Base-by-base conservation (phyloP, 345 rosid genomes). In the Rhizophora mangle region DNA sequence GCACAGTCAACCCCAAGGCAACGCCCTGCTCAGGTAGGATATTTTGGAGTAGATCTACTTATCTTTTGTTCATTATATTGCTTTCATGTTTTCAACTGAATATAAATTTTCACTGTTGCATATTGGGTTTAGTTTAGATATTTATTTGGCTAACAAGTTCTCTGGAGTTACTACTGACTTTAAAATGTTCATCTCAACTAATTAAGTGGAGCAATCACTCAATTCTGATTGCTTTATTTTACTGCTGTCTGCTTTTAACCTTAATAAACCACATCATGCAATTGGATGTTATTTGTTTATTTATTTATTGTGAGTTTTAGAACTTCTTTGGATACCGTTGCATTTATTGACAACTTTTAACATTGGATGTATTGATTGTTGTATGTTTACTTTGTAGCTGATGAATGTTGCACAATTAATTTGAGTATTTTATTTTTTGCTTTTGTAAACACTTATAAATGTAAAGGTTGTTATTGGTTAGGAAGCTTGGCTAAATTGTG, bases 21-120 rank as follows among this genome's bases (percentile, higher is more conserved):
- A 55, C 85, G 80, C 15, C 69, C 89, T 67, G 57, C 74, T 27
- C 85, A 82, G 85, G 90, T 85, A 73, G 10, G 27, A 18, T n/a
- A 21, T 18, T 21, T 30, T 29, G 22, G 37, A n/a, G 9, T 61
- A 6, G 6, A 4, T 26, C 6, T 26, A 22, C 11, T 36, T 49
- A 11, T 58, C 31, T 18, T 15, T 18, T 29, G 21, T 29, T 24
- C 22, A 43, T 54, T 39, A 39, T 39, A 10, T 2, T 39, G 46
- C 3, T 9, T 39, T 39, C 15, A 0, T 9, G 46, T 10, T 39
- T 39, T 39, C 46, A 39, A 2, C 15, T 39, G 46, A 37, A 37
- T 39, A 11, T 39, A 39, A 39, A 39, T 15, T 37, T 54, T 31
- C 60, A 29, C 8, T 27, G 8, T 36, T 55, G 70, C 70, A 22